These are phyloP conservation scores for Draba incana DNA, from an alignment of 345 rosid genomes.

Conservation along the genomic window DNA sequence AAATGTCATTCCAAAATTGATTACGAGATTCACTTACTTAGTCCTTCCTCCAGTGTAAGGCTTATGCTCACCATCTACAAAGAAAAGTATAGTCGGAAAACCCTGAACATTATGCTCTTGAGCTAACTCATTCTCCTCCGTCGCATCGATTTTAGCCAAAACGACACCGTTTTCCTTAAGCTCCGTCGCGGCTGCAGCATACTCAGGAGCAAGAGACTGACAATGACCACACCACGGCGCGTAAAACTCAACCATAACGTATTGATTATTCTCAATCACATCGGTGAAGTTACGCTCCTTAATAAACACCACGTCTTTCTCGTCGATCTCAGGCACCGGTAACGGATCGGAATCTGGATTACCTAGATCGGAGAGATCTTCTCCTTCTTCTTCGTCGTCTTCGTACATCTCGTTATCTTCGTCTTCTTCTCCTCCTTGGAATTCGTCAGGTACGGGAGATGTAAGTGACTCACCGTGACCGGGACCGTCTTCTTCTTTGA, in stretches of 20 bases:
- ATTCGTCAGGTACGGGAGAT: conserved; percentile 21
- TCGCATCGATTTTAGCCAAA: conserved; percentile 94
- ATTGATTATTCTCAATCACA: conserved; percentile 60
- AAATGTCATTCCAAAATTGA: not conserved
- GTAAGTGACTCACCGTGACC: conserved; percentile 7
- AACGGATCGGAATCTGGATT: conserved; percentile 55
- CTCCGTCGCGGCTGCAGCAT: conserved; percentile 97
- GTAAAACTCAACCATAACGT: conserved; percentile 95
- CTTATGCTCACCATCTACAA: conserved; percentile 84
- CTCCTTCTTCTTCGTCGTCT: conserved; percentile 51
- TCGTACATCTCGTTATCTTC: conserved; percentile 47
- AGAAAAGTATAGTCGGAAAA: conserved; percentile 84
- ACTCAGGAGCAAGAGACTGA: conserved; percentile 94
- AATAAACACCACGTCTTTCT: conserved; percentile 85
- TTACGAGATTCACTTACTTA: conserved; percentile 55
- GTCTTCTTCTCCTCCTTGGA: conserved; percentile 39
- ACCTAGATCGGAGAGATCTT: conserved; percentile 63
- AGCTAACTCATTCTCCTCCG: conserved; percentile 86
- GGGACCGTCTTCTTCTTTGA: conserved; percentile 29
- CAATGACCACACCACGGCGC: conserved; percentile 99
- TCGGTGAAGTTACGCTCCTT: conserved; percentile 79
- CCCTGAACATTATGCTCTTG: conserved; percentile 85
- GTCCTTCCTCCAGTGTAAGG: conserved; percentile 81
- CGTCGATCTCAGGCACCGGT: conserved; percentile 75
- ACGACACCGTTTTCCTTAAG: conserved; percentile 66